Conservation (phyloP, 495 filamentous ascomycete species). For the Thermochaetoides thermophila region DNA sequence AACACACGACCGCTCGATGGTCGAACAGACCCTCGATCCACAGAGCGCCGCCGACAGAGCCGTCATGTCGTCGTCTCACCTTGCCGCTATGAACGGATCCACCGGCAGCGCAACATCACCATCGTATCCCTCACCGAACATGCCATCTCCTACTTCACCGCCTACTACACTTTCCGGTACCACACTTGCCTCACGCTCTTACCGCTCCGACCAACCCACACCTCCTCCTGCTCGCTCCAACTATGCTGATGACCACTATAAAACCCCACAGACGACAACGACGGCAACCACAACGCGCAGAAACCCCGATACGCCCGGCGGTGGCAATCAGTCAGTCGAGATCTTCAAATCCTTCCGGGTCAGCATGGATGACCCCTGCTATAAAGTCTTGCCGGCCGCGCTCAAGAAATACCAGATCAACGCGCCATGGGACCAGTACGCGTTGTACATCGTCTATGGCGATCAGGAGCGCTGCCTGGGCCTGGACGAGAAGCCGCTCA, state of each 20-base stretch:
- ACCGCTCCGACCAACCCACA: slow-evolving; percentile 29
- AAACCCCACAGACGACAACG: slow-evolving; percentile 21
- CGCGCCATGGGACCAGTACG: slow-evolving; percentile 91
- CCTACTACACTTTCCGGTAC: slow-evolving; percentile 26
- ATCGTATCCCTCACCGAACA: slow-evolving; percentile 52
- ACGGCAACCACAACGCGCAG: slow-evolving; percentile 27
- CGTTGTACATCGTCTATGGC: slow-evolving; percentile 92
- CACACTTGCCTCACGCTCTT: slow-evolving; percentile 43
- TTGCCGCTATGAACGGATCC: slow-evolving; percentile 59
- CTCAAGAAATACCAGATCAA: slow-evolving; percentile 97
- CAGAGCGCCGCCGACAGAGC: slow-evolving; percentile 40
- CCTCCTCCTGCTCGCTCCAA: slow-evolving; percentile 32
- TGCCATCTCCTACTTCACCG: slow-evolving; percentile 77
- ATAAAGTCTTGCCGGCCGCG: slow-evolving; percentile 91
- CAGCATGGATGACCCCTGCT: slow-evolving; percentile 92
- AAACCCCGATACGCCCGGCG: slow-evolving; percentile 33
- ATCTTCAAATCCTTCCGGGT: slow-evolving; percentile 98
- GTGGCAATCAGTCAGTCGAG: slow-evolving; percentile 48
- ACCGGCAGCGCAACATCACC: slow-evolving; percentile 33
- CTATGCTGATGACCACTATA: slow-evolving; percentile 35
- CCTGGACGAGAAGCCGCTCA: slow-evolving; percentile 80
- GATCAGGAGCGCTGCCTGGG: slow-evolving; percentile 91
- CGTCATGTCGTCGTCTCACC: slow-evolving; percentile 58
- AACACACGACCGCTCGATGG: slow-evolving; percentile 37
- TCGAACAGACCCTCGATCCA: slow-evolving; percentile 41